Base-by-base conservation (phyloP, 257 asterid species). In the Plectranthus barbatus region DNA sequence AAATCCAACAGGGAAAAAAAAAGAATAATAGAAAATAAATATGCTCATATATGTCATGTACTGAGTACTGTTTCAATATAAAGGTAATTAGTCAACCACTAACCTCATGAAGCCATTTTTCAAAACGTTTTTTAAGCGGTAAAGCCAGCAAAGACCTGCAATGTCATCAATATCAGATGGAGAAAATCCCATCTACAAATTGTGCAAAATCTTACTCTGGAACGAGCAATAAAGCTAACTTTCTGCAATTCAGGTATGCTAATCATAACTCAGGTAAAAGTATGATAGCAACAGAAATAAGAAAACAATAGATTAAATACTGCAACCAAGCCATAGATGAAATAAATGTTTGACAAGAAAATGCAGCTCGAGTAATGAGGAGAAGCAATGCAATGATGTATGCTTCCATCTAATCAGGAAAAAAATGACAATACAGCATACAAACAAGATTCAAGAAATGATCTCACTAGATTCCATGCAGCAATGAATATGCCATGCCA, bases 101-200 rank as follows among this genome's bases (percentile, higher is more conserved):
- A 18, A 92, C 97, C 94, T 92, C 63, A 67, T 66, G 77, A 69
- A 92, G 83, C 83, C 86, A 81, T 47, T 75, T 72, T 76, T 47
- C 71, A 56, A 81, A 65, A 56, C 99, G 83, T 47, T 89, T 97
- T 68, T 86, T 87, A 45, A 85, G 71, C 7, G 97, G 96, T 66
- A 80, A 63, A 9, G 75, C 71, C 80, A 73, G 74, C 81, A 84
- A 62, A 53, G 44, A 45, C 85, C 96, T 87, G 89, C 75, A 81
- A 70, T 41, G 53, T 21, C 70, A 79, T 34, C 66, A 56, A 44
- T n/a, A 62, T 19, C 57, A 56, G 58, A 45, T 53, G n/a, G n/a
- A 34, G 69, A 36, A 62, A 3, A 62, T 26, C 45, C 33, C 31
- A 66, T 21, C 15, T 36, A 52, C 29, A n/a, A 33, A 33, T 7